These are phyloP conservation scores for Nitzschia palea DNA, from an alignment of 108 stramenopile species.

Conservation along the genomic window DNA sequence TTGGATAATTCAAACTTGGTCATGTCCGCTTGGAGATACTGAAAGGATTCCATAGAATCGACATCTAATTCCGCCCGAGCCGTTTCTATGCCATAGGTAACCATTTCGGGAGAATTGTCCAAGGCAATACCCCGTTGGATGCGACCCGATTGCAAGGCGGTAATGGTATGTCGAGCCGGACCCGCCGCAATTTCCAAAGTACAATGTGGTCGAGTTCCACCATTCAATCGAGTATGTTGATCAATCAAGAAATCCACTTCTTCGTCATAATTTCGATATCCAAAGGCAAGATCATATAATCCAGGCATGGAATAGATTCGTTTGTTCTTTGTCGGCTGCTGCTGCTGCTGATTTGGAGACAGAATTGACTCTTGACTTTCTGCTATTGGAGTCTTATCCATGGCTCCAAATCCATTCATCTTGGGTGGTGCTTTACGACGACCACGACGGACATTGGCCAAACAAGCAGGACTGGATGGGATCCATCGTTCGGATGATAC, in stretches of 20 bases:
- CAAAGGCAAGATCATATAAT: slow-evolving; percentile 83
- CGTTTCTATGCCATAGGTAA: slow-evolving; percentile 54
- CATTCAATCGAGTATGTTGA: slow-evolving; percentile 41
- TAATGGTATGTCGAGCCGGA: slow-evolving; percentile 78
- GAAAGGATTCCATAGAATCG: slow-evolving; percentile 26
- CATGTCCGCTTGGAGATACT: slow-evolving; percentile 69
- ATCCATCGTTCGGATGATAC: too few relatives aligned
- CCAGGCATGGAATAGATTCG: slow-evolving; percentile 76
- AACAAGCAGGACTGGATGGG: slow-evolving; percentile 1
- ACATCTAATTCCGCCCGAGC: slow-evolving; percentile 50
- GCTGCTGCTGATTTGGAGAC: not conserved
- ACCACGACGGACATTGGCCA: slow-evolving; percentile 10
- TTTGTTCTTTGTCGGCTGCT: not conserved
- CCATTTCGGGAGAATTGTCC: slow-evolving; percentile 72
- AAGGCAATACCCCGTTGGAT: slow-evolving; percentile 54
- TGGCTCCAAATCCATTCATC: not conserved
- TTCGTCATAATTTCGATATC: slow-evolving; percentile 74
- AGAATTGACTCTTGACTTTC: not conserved
- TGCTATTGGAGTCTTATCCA: not conserved
- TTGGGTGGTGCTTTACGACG: slow-evolving; percentile 3
- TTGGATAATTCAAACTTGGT: slow-evolving; percentile 31
- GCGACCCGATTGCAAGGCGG: slow-evolving; percentile 37
- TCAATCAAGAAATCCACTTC: slow-evolving; percentile 76
- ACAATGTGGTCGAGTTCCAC: slow-evolving; percentile 19
- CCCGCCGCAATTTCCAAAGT: slow-evolving; percentile 82